These are phyloP conservation scores for Abortiporus biennis DNA, from an alignment of 1,284 basidiomycete species.

Conservation along the genomic window DNA sequence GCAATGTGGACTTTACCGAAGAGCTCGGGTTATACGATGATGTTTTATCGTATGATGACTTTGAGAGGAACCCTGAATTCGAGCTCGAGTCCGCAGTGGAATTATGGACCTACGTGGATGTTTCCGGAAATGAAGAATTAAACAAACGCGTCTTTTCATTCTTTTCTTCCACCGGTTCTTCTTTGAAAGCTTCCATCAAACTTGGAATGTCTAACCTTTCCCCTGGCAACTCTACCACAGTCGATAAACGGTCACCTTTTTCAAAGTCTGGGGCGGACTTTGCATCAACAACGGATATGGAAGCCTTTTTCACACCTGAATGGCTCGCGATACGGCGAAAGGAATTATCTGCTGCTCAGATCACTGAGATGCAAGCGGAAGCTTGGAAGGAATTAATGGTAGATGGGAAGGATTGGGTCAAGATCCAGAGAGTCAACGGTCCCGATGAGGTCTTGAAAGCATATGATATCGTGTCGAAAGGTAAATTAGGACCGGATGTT, in stretches of 20 bases:
- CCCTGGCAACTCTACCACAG: conserved; percentile 28
- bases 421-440: conserved; percentile 40
- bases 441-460: conserved; percentile 37
- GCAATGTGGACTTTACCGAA: conserved; percentile 48
- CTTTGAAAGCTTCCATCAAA: conserved; percentile 36
- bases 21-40: conserved; percentile 47
- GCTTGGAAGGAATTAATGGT: conserved; percentile 53
- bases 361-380: conserved; percentile 39
- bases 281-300: conserved; percentile 13
- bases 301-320: conserved; percentile 58
- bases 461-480: conserved; percentile 37
- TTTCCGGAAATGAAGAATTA: conserved; percentile 47
- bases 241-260: conserved; percentile 6
- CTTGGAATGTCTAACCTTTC: conserved; percentile 51
- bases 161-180: conserved; percentile 29
- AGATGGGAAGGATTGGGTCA: conserved; percentile 49
- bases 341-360: conserved; percentile 38
- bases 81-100: conserved; percentile 18
- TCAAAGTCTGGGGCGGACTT: conserved; percentile 10
- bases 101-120: conserved; percentile 56
- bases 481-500: conserved; percentile 43
- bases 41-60: conserved; percentile 42
- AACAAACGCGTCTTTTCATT: conserved; percentile 34
- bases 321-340: conserved; percentile 50
- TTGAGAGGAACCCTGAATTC: conserved; percentile 25